A percentile compares a stretch with the other conserved stretches of the same genome.
phyloP scores from a whole-genome alignment of 2,329 filamentous ascomycete species.

The Fusarium sp. region DNA sequence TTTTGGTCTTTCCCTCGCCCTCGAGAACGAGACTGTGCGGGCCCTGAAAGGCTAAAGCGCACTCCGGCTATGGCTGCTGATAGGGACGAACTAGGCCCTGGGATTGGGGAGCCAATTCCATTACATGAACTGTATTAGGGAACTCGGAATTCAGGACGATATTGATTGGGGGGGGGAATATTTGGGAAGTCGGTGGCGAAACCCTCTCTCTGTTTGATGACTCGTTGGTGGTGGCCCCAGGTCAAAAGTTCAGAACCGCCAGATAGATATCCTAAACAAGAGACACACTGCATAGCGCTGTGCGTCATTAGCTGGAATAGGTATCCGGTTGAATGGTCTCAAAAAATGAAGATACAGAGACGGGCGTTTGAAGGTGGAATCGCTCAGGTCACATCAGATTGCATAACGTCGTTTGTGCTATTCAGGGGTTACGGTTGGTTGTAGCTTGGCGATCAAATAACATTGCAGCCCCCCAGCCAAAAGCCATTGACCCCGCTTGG shows the following conservation, averaged over 20 bases:
- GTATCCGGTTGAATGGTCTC: constrained; percentile 10
- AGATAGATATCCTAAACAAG: neutral
- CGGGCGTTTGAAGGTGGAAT: constrained; percentile 18
- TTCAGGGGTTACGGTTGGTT: constrained; percentile 31
- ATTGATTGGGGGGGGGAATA: constrained; percentile 27
- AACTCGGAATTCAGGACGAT: constrained; percentile 10
- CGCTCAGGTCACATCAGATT: constrained; percentile 22
- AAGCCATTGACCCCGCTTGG: constrained; percentile 34
- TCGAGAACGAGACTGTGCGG: constrained; percentile 13
- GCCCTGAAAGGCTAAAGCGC: neutral
- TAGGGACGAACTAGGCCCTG: constrained; percentile 17
- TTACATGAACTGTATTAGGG: constrained; percentile 32
- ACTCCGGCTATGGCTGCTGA: constrained; percentile 16
- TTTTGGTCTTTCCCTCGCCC: constrained; percentile 18
- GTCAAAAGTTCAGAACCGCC: neutral
- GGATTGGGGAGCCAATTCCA: constrained; percentile 33
- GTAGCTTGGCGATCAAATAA: constrained; percentile 26
- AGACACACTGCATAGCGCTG: constrained; percentile 3
- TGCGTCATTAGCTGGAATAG: constrained; percentile 15
- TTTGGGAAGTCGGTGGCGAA: constrained; percentile 25
- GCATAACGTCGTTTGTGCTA: constrained; percentile 21
- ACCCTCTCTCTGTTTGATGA: constrained; percentile 3
- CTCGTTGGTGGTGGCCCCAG: constrained; percentile 16
- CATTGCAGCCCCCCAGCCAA: constrained; percentile 21
- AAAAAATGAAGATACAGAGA: constrained; percentile 1